Evolutionary conservation across 2,329 filamentous ascomycete species (phyloP), one percentile per base, ranked within the genome.

Genomic region (Botrytis fragariae): DNA sequence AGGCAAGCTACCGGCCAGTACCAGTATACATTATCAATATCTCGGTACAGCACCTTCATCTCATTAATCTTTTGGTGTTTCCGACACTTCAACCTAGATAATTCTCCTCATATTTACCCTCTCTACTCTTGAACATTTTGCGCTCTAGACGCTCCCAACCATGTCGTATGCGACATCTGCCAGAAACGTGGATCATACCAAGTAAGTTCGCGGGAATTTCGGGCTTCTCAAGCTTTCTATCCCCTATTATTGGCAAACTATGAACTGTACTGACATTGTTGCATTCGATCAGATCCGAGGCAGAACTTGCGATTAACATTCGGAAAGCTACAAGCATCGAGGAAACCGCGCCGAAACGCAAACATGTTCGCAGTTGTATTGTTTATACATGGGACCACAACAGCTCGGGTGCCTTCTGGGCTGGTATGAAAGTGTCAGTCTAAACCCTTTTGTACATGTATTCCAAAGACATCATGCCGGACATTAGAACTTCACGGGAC

Each of bases 371-470:
- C 81, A 94, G 93, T 83, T 97, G 94, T 82, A 99, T 99, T 80
- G 95, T 99, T 63, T 98, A 98, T 83, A 98, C 95, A 74, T 99
- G 96, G 96, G 96, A 99, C 84, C 94, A 99, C 86, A 97, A 97
- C 85, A 97, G 92, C 77, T 97, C 95, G 60, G 88, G 90, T 81
- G 93, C 95, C 81, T 99, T 99, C 83, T 99, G 96, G 96, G 90
- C 93, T 73, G 95, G 95, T 82, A 97, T 99, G 88, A 99, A 99
- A 90, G 95, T 98, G 92, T 97, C 88, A 78, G 92, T 87, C 70
- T 62, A 72, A 68, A 60, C 59, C 29, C 69, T 61, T 54, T 48
- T 72, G 42, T 12, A 51, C 54, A 25, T 48, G 35, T 7, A 42
- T 42, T 45, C 22, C n/a, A 39, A 71, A 35, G 9, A 12, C 32